Conservation (phyloP, 2,329 filamentous ascomycete genomes). For the Metarhizium robertsii region DNA sequence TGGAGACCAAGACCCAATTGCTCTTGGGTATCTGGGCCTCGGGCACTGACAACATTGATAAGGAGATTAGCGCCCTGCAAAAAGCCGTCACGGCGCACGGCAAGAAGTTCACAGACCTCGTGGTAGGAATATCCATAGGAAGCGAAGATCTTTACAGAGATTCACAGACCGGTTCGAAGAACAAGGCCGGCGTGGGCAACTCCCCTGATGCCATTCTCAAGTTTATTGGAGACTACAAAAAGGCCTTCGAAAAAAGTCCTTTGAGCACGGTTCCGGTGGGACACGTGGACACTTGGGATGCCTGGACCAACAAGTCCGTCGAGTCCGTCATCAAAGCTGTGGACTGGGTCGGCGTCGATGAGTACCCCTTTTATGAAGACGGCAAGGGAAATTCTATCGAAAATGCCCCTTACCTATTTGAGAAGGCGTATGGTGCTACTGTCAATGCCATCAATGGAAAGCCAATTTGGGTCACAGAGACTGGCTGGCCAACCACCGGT, state of each 20-base stretch:
- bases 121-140: conserved; percentile 57
- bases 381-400: conserved; percentile 45
- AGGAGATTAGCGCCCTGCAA: conserved; percentile 52
- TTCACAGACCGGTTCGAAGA: conserved; percentile 50
- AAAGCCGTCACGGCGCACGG: conserved; percentile 46
- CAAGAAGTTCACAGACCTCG: conserved; percentile 40
- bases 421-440: conserved; percentile 35
- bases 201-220: conserved; percentile 48
- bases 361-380: conserved; percentile 58
- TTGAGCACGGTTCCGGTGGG: conserved; percentile 44
- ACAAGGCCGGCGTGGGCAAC: conserved; percentile 52
- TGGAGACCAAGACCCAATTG: conserved; percentile 49
- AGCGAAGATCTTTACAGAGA: conserved; percentile 59
- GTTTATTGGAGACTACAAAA: conserved; percentile 58
- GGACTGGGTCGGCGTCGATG: conserved; percentile 57
- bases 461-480: conserved; percentile 55
- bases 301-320: conserved; percentile 51
- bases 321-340: conserved; percentile 49
- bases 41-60: conserved; percentile 42
- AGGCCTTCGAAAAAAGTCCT: conserved; percentile 38
- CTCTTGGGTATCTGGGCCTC: conserved; percentile 58
- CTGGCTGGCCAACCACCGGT: conserved; percentile 54
- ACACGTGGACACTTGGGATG: conserved; percentile 62
- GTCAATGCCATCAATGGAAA: conserved; percentile 38
- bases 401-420: conserved; percentile 45